Percentiles rank a stretch among this genome's conserved stretches.
Evolutionary conservation across 169 alveolate genomes (phyloP).

Genomic region (Theileria luwenshuni): DNA sequence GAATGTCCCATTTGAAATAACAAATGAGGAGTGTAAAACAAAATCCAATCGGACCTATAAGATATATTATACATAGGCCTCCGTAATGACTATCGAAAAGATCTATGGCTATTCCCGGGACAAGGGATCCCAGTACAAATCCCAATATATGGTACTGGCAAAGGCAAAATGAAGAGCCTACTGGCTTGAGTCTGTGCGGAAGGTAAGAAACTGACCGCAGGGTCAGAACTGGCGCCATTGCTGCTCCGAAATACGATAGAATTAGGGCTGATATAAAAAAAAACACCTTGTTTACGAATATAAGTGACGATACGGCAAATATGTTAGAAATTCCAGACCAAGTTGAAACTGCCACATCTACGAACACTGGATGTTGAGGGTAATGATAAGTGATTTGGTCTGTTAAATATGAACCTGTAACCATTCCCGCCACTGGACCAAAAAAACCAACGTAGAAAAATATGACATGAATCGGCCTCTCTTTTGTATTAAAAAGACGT

Average conservation of each 20-base stretch:
- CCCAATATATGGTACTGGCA: slow-evolving; percentile 64
- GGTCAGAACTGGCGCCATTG: slow-evolving; percentile 58
- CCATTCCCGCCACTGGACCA: slow-evolving; percentile 86
- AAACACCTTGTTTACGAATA: neutral
- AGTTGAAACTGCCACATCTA: slow-evolving; percentile 17
- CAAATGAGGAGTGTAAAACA: neutral
- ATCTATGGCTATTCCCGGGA: slow-evolving; percentile 63
- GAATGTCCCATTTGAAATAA: neutral
- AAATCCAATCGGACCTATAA: slow-evolving; percentile 4
- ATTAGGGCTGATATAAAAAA: slow-evolving; percentile 13
- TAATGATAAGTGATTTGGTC: slow-evolving; percentile 81
- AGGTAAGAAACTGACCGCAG: slow-evolving; percentile 31
- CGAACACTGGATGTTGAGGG: slow-evolving; percentile 28
- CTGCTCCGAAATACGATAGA: slow-evolving; percentile 53
- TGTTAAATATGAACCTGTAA: slow-evolving; percentile 82
- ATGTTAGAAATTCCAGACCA: slow-evolving; percentile 61
- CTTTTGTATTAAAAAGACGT: slow-evolving; percentile 30
- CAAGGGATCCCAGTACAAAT: slow-evolving; percentile 38
- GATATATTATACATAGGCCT: slow-evolving; percentile 21
- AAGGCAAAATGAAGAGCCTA: slow-evolving; percentile 55
- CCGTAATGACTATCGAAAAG: slow-evolving; percentile 16
- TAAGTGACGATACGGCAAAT: slow-evolving; percentile 21
- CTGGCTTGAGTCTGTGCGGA: slow-evolving; percentile 49
- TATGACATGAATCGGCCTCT: slow-evolving; percentile 71
- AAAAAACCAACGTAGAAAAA: slow-evolving; percentile 77